Evolutionary conservation across 1,284 basidiomycete genomes (phyloP).

Genomic region (Omphalotus olearius): DNA sequence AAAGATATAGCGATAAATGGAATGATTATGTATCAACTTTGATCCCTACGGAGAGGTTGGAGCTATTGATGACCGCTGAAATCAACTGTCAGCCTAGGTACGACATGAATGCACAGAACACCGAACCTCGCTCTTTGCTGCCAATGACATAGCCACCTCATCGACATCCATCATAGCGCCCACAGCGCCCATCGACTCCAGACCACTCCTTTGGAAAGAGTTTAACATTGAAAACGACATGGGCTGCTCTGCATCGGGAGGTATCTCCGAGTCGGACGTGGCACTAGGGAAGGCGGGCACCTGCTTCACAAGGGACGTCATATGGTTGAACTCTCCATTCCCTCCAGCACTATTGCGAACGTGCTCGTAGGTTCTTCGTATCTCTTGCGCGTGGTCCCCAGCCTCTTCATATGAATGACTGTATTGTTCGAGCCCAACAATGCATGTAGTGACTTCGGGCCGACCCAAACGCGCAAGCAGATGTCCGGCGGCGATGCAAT

Average conservation of each 20-base stretch:
- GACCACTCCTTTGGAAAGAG: constrained; percentile 5
- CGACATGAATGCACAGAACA: no score
- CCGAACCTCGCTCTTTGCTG: neutral
- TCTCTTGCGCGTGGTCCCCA: constrained; percentile 71
- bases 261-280: constrained; percentile 5
- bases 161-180: constrained; percentile 5
- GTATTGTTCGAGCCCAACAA: constrained; percentile 84
- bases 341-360: constrained; percentile 31
- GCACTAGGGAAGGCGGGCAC: constrained; percentile 3
- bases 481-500: constrained; percentile 77
- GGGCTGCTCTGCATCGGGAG: constrained; percentile 2
- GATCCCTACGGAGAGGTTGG: no score
- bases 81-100: no score
- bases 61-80: no score
- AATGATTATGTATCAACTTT: no score
- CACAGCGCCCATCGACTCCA: neutral
- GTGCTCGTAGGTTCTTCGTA: constrained; percentile 49
- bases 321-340: constrained; percentile 50
- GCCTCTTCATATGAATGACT: constrained; percentile 83
- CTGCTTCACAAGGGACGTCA: constrained; percentile 37
- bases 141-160: neutral
- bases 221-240: constrained; percentile 5
- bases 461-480: constrained; percentile 80
- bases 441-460: constrained; percentile 78
- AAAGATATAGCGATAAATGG: no score